These are phyloP conservation scores for Penicillium simplicissimum DNA, from an alignment of 495 filamentous ascomycete species.

Conservation along the genomic window DNA sequence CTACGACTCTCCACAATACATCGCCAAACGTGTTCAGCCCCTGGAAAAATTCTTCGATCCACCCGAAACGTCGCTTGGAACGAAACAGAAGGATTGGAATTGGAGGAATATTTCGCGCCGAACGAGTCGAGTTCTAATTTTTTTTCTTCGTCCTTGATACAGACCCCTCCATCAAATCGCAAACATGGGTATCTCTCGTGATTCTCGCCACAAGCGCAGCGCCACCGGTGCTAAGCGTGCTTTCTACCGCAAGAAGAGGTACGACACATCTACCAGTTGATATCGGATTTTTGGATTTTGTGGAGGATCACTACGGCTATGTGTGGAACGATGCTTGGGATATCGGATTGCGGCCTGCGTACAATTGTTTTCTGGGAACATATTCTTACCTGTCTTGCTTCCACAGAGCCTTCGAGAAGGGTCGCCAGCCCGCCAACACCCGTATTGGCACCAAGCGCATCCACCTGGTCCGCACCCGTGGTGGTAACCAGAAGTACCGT, in stretches of 20 bases:
- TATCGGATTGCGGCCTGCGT: not conserved
- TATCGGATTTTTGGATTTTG: constrained; percentile 6
- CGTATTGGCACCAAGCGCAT: constrained; percentile 98
- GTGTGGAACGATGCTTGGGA: not conserved
- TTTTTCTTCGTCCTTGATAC: constrained; percentile 24
- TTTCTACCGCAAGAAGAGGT: constrained; percentile 87
- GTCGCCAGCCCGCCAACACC: constrained; percentile 98
- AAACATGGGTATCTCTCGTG: constrained; percentile 99
- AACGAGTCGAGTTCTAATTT: constrained; percentile 29
- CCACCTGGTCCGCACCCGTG: constrained; percentile 97
- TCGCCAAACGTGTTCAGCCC: not conserved
- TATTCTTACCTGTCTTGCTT: constrained; percentile 20
- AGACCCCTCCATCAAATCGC: constrained; percentile 60
- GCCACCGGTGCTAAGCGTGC: constrained; percentile 95
- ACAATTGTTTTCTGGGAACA: not conserved
- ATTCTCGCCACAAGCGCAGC: constrained; percentile 98
- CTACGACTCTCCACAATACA: constrained; percentile 12
- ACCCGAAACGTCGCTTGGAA: constrained; percentile 19
- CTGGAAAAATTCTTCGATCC: not conserved
- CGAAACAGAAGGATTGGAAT: constrained; percentile 30
- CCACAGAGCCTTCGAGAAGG: constrained; percentile 96
- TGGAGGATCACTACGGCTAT: not conserved
- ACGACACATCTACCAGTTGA: constrained; percentile 40
- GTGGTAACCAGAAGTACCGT: constrained; percentile 99
- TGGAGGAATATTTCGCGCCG: constrained; percentile 14